Evolutionary conservation across 306 rosid species (phyloP).

Genomic region (Alnus glutinosa): DNA sequence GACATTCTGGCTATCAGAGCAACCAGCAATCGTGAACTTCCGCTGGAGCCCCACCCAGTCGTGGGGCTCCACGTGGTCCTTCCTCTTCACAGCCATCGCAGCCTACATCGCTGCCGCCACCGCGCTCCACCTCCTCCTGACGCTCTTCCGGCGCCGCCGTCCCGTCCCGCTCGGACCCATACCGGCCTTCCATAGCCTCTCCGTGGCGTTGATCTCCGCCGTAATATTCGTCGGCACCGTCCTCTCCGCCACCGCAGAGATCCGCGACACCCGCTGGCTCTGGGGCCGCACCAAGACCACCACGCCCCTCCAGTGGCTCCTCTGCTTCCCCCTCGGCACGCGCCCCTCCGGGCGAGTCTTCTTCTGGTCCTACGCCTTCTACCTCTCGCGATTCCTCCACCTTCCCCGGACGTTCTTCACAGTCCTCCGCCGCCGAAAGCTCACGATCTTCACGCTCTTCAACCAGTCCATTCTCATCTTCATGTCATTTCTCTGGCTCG

Average conservation of each 20-base stretch:
- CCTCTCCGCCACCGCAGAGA: constrained; percentile 61
- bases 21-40: constrained; percentile 54
- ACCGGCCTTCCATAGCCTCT: constrained; percentile 65
- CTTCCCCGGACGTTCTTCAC: constrained; percentile 53
- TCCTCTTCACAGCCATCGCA: constrained; percentile 52
- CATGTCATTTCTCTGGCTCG: constrained; percentile 74
- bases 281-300: constrained; percentile 61
- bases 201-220: constrained; percentile 46
- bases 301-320: constrained; percentile 70
- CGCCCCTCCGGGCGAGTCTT: constrained; percentile 77
- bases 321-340: constrained; percentile 77
- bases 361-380: constrained; percentile 78
- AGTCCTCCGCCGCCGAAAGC: constrained; percentile 49
- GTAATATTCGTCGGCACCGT: constrained; percentile 54
- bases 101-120: constrained; percentile 42
- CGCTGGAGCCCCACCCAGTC: constrained; percentile 70
- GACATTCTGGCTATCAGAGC: constrained; percentile 53
- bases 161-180: constrained; percentile 54
- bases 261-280: constrained; percentile 70
- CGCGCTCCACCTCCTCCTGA: constrained; percentile 43
- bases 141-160: constrained; percentile 33
- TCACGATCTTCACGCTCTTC: constrained; percentile 47
- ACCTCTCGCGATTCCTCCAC: constrained; percentile 71
- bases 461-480: constrained; percentile 50
- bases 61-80: constrained; percentile 72